A percentile compares a stretch with the other conserved stretches of the same genome.
These are phyloP conservation scores for Mrakia gelida DNA, from an alignment of 768 basidiomycete species.

Conservation along the genomic window DNA sequence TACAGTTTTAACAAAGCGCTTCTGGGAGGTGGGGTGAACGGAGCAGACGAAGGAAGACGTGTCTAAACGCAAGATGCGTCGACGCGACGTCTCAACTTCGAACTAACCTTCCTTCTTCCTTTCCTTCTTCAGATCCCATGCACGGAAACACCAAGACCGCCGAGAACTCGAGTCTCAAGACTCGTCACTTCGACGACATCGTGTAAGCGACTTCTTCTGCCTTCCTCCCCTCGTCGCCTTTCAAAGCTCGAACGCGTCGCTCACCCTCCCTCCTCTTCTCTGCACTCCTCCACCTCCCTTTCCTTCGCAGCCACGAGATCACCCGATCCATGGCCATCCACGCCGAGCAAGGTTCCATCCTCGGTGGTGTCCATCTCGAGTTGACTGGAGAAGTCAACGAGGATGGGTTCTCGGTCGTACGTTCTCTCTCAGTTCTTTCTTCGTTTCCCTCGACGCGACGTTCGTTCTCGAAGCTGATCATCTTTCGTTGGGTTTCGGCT, in stretches of 20 bases:
- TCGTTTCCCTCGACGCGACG: too few species aligned
- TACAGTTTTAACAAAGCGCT: too few species aligned
- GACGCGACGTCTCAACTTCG: too few species aligned
- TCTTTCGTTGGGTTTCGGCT: not conserved
- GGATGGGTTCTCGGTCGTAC: constrained; percentile 76
- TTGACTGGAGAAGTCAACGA: constrained; percentile 87
- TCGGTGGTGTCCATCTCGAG: constrained; percentile 80
- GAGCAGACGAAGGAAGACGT: too few species aligned
- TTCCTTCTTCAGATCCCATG: constrained; percentile 79
- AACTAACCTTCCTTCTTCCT: not conserved
- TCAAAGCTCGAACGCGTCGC: not conserved
- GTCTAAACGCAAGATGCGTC: too few species aligned
- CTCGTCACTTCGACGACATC: constrained; percentile 77
- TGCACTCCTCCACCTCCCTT: not conserved
- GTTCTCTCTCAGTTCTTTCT: constrained; percentile 27
- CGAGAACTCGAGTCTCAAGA: constrained; percentile 67
- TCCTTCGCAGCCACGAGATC: constrained; percentile 58
- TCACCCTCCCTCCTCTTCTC: not conserved
- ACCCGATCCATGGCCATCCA: constrained; percentile 79
- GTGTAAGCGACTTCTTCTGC: constrained; percentile 46
- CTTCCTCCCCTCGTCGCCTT: too few species aligned
- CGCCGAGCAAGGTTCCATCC: constrained; percentile 61
- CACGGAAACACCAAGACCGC: constrained; percentile 91
- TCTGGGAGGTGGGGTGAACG: too few species aligned
- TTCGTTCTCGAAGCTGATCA: not conserved